Percentiles rank a stretch among this genome's conserved stretches.
These are phyloP conservation scores for Darksidea phi DNA, from an alignment of 495 filamentous ascomycete genomes.

Conservation along the genomic window DNA sequence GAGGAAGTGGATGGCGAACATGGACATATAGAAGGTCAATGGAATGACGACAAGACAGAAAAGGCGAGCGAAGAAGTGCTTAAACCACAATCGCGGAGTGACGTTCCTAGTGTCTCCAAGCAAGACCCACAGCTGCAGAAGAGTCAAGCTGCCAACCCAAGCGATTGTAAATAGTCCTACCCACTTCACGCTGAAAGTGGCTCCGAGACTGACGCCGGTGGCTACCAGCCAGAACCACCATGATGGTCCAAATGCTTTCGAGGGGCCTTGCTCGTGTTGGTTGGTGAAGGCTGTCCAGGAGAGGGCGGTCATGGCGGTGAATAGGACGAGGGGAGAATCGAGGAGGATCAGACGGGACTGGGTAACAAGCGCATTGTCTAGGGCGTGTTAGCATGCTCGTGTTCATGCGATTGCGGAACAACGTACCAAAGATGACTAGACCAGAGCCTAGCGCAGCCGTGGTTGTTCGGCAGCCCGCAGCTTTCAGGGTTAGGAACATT, in stretches of 20 bases:
- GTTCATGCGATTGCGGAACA: not conserved
- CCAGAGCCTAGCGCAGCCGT: constrained; percentile 79
- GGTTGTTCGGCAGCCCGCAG: constrained; percentile 79
- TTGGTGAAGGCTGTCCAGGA: constrained; percentile 93
- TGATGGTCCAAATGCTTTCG: constrained; percentile 75
- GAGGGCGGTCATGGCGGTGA: constrained; percentile 87
- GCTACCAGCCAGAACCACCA: constrained; percentile 98
- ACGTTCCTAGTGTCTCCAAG: constrained; percentile 85
- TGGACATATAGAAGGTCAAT: constrained; percentile 82
- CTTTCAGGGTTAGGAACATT: constrained; percentile 94
- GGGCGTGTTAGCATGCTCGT: constrained; percentile 4
- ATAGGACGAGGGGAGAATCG: constrained; percentile 90
- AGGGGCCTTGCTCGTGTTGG: constrained; percentile 89
- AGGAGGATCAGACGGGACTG: constrained; percentile 94
- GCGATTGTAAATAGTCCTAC: constrained; percentile 98
- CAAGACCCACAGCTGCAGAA: constrained; percentile 90
- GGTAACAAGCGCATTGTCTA: constrained; percentile 92
- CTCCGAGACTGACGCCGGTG: constrained; percentile 83
- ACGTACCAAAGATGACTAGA: constrained; percentile 83
- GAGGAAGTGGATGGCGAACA: constrained; percentile 94
- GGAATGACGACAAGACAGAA: constrained; percentile 95
- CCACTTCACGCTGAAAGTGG: constrained; percentile 97
- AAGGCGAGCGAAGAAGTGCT: constrained; percentile 86
- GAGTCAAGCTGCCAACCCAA: constrained; percentile 90
- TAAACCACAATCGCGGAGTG: constrained; percentile 83